Evolutionary conservation across 345 rosid genomes (phyloP).

Genomic region (Isatis tinctoria): DNA sequence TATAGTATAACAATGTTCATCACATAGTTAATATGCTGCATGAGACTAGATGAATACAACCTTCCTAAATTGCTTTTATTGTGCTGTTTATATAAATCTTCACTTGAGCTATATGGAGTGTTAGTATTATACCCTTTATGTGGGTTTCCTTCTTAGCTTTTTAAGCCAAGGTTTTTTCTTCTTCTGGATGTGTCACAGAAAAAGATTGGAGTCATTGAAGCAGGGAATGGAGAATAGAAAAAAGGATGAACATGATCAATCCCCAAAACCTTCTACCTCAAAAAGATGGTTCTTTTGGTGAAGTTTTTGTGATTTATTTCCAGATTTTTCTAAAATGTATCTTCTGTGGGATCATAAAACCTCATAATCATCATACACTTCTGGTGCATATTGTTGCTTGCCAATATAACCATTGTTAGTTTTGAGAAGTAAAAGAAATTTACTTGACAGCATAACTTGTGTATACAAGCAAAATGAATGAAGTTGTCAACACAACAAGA

Average conservation of each 20-base stretch:
- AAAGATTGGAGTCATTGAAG: slow-evolving; percentile 60
- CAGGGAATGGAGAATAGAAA: slow-evolving; percentile 61
- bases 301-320: not conserved
- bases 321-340: not conserved
- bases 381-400: too few species aligned
- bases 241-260: slow-evolving; percentile 39
- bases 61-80: not conserved
- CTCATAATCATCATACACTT: too few species aligned
- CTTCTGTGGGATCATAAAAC: not conserved
- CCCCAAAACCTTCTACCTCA: slow-evolving; percentile 22
- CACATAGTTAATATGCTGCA: not conserved
- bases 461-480: too few species aligned
- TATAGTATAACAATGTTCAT: not conserved
- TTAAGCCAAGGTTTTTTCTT: not conserved
- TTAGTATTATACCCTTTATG: not conserved
- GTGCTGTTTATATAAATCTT: not conserved
- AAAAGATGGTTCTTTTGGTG: slow-evolving; percentile 77
- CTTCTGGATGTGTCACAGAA: slow-evolving; percentile 36
- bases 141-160: not conserved
- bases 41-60: not conserved
- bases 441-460: too few species aligned
- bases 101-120: not conserved
- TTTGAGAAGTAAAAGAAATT: too few species aligned
- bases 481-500: too few species aligned
- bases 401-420: too few species aligned